Evolutionary conservation across 148 eudicot species (phyloP), one percentile per base, ranked within the genome.

Genomic region (Persicaria maculosa): DNA sequence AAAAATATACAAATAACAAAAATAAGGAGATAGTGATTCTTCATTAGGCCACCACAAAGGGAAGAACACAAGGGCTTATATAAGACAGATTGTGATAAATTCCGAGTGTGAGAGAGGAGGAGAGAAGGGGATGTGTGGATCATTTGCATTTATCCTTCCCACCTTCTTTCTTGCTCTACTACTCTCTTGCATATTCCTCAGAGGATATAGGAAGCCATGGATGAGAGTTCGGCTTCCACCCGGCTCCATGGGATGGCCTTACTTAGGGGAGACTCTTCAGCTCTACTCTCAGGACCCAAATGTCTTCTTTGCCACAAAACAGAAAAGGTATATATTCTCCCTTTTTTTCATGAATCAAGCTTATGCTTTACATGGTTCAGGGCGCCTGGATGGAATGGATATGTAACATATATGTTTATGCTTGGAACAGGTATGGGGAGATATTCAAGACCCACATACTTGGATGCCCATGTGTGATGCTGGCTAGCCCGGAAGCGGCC

Each of bases 221-320:
- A 12, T 65, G 6, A 40, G n/a, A 65, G 46, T 47, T 40, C 75
- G 47, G 25, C 62, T 73, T 53, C 99, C 99, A 1, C 97, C 99
- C 0, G 99, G 99, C 1, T 78, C 96, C 22, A 68, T 95, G 81
- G 99, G 99, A 0, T 95, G 93, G 90, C 97, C 97, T 10, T 88
- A 90, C 19, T 74, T 95, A n/a, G 98, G 98, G 4, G 96, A 95
- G 73, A 95, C 98, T 55, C 89, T 92, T 43, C 93, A 90, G 47
- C 88, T 95, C 8, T 95, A 95, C 81, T 95, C 97, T 3, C 85
- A 95, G 62, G 85, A 95, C 78, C 98, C 98, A 5, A 95, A 92
- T 77, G 83, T 85, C 62, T 95, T 95, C 92, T 88, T 95, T 40
- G 90, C 97, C 12, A 82, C 93, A 50, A 95, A 92, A 82, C 77